Evolutionary conservation across 2,329 filamentous ascomycete species (phyloP).

Genomic region (Rhexocercosporidium sp.): DNA sequence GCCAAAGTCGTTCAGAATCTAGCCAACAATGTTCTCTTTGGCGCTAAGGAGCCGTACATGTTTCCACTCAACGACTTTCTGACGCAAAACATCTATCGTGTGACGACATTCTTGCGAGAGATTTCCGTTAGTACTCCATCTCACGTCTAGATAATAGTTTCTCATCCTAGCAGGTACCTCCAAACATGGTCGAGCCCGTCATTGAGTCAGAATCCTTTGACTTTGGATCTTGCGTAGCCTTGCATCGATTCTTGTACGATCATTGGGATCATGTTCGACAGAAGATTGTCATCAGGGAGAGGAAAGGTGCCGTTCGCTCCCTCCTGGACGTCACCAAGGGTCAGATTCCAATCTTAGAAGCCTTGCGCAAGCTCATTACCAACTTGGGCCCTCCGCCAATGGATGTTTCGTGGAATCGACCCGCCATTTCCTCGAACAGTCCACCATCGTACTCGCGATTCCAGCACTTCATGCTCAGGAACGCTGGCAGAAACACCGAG

Average conservation of each 20-base stretch:
- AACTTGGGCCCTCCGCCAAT: conserved; percentile 71
- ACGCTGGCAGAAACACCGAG: conserved; percentile 68
- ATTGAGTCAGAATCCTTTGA: conserved; percentile 61
- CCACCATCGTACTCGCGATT: conserved; percentile 71
- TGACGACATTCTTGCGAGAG: conserved; percentile 69
- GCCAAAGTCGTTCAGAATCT: conserved; percentile 75
- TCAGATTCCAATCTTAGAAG: conserved; percentile 62
- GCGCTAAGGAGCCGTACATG: conserved; percentile 76
- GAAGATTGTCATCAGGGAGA: conserved; percentile 64
- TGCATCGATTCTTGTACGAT: conserved; percentile 73
- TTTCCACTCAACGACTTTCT: conserved; percentile 72
- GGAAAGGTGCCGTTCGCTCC: conserved; percentile 60
- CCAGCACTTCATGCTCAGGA: conserved; percentile 74
- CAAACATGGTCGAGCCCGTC: conserved; percentile 51
- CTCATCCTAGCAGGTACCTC: conserved; percentile 48
- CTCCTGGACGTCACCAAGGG: conserved; percentile 58
- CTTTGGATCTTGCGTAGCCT: conserved; percentile 72
- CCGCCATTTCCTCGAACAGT: conserved; percentile 66
- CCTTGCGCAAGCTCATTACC: conserved; percentile 64
- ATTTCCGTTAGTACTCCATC: conserved; percentile 60
- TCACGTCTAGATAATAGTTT: background rate
- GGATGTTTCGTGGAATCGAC: conserved; percentile 72
- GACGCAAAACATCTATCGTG: conserved; percentile 69
- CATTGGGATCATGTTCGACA: conserved; percentile 74
- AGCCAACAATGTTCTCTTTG: conserved; percentile 74